These are phyloP conservation scores for Thielaviopsis punctulata DNA, from an alignment of 2,329 filamentous ascomycete species.

Conservation along the genomic window DNA sequence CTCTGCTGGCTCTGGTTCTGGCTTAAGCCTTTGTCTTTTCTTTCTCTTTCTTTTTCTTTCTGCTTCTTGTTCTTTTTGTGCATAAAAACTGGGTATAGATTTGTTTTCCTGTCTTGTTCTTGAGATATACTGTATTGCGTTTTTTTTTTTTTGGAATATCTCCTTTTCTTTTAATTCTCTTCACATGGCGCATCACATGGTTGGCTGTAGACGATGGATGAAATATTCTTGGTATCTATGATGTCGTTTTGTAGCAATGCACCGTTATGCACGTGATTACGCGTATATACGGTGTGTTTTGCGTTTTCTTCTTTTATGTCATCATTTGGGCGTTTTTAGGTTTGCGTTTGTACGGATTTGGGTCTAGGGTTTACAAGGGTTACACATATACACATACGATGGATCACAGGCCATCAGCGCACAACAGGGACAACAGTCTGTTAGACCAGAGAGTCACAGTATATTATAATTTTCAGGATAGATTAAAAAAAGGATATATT, in stretches of 20 bases:
- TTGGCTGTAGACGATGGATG: neutral
- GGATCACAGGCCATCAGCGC: neutral
- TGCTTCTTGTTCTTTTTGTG: slow-evolving; percentile 10
- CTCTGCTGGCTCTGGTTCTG: slow-evolving; percentile 86
- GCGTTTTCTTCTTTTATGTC: neutral
- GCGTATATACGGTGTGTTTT: neutral
- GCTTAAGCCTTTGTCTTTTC: slow-evolving; percentile 13
- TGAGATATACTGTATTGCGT: slow-evolving; percentile 7
- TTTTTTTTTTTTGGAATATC: slow-evolving; percentile 4
- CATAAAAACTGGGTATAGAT: neutral
- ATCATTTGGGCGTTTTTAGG: neutral
- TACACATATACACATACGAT: neutral
- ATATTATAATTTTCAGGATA: neutral
- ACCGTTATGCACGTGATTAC: neutral
- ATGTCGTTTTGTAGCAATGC: neutral
- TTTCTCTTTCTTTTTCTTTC: neutral
- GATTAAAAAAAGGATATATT: neutral
- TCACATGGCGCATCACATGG: neutral
- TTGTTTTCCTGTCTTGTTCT: slow-evolving; percentile 9
- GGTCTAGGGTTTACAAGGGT: neutral
- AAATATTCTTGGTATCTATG: neutral
- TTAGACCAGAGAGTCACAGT: neutral
- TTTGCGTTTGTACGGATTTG: neutral
- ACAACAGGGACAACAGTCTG: neutral
- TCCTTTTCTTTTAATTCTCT: slow-evolving; percentile 2